Evolutionary conservation across 495 filamentous ascomycete genomes (phyloP).

Genomic region (Penicillium waksmanii): DNA sequence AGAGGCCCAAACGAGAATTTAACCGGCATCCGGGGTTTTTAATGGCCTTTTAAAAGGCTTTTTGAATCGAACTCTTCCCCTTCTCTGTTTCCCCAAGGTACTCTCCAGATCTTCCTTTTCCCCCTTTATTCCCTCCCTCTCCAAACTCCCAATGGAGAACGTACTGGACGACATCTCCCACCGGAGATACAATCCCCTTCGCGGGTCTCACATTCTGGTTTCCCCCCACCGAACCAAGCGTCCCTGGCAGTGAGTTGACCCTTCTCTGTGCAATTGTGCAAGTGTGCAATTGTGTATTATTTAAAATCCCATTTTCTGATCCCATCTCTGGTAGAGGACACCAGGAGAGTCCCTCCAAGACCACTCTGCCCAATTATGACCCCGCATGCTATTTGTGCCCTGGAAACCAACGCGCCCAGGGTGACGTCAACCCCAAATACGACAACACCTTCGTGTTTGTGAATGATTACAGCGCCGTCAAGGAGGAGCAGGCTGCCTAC

Average conservation of each 20-base stretch:
- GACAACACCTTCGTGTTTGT: constrained; percentile 89
- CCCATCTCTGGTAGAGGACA: constrained; percentile 66
- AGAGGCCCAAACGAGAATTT: constrained; percentile 9
- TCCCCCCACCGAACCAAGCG: constrained; percentile 95
- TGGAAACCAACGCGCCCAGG: constrained; percentile 88
- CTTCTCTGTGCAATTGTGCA: not conserved
- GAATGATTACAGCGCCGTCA: constrained; percentile 97
- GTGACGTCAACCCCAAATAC: constrained; percentile 86
- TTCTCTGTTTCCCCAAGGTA: constrained; percentile 12
- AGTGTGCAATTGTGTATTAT: not conserved
- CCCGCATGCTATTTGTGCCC: constrained; percentile 95
- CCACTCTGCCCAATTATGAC: constrained; percentile 78
- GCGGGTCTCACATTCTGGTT: constrained; percentile 87
- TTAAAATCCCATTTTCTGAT: not conserved
- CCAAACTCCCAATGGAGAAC: constrained; percentile 53
- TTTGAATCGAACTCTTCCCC: not conserved
- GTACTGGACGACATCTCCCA: constrained; percentile 98
- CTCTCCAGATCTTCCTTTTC: constrained; percentile 9
- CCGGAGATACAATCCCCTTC: constrained; percentile 88
- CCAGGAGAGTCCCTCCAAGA: constrained; percentile 81
- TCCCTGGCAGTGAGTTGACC: constrained; percentile 87
- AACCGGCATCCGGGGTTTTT: constrained; percentile 19
- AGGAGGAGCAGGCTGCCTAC: constrained; percentile 83
- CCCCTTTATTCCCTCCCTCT: not conserved
- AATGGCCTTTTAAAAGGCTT: constrained; percentile 3